Evolutionary conservation across 306 rosid genomes (phyloP).

Genomic region (Begonia masoniana): DNA sequence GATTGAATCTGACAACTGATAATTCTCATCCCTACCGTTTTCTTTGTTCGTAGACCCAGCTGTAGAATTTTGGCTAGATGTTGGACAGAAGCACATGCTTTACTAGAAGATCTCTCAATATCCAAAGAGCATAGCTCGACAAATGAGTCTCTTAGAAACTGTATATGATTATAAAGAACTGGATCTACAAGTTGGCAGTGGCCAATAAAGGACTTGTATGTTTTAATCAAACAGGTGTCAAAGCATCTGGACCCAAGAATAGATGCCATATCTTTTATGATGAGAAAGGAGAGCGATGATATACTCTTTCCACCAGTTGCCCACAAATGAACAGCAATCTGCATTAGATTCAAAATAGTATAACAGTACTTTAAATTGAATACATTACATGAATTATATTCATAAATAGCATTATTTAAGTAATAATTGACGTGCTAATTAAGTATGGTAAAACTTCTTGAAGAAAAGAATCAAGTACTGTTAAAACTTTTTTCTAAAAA

Average conservation of each 20-base stretch:
- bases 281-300: conserved; percentile 55
- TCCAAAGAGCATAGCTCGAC: conserved; percentile 75
- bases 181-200: conserved; percentile 54
- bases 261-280: conserved; percentile 53
- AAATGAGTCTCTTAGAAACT: conserved; percentile 55
- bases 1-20: no score
- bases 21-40: conserved; percentile 30
- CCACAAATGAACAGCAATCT: conserved; percentile 83
- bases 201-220: conserved; percentile 55
- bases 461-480: neutral
- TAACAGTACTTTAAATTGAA: conserved; percentile 13
- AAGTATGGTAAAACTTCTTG: neutral
- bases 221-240: conserved; percentile 65
- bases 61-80: conserved; percentile 55
- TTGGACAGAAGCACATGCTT: conserved; percentile 39
- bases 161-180: conserved; percentile 33
- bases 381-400: conserved; percentile 1
- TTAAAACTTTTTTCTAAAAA: no score
- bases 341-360: conserved; percentile 24
- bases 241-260: conserved; percentile 39
- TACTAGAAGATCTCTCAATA: conserved; percentile 55
- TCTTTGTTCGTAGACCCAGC: conserved; percentile 58
- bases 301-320: conserved; percentile 61
- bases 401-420: no score
- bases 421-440: neutral